phyloP scores from a whole-genome alignment of 768 basidiomycete genomes.

The Leccinum olivaceopallidum region DNA sequence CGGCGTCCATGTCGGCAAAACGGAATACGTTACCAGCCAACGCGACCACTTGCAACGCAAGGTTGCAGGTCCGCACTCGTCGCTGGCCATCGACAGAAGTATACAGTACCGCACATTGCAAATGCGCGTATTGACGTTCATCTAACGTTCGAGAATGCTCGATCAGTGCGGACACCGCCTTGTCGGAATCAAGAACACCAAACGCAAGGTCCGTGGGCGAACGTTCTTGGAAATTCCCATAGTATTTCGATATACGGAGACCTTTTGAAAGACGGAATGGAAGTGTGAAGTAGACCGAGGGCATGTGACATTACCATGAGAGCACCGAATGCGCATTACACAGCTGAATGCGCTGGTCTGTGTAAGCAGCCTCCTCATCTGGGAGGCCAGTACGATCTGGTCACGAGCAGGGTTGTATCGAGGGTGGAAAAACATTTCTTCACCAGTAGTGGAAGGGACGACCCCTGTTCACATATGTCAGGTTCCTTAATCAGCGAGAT shows the following conservation, averaged over 20 bases:
- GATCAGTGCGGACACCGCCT: conserved; percentile 72
- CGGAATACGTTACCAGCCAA: conserved; percentile 92
- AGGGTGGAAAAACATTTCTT: conserved; percentile 90
- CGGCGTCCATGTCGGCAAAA: conserved; percentile 87
- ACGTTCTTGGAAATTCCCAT: conserved; percentile 71
- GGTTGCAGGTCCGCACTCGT: conserved; percentile 81
- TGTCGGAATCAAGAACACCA: conserved; percentile 79
- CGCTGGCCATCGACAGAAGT: conserved; percentile 77
- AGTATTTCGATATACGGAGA: conserved; percentile 59
- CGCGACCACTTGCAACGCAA: conserved; percentile 78
- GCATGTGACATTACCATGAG: conserved; percentile 57
- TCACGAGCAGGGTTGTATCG: conserved; percentile 78
- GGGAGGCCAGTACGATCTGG: conserved; percentile 62
- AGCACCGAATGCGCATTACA: conserved; percentile 78
- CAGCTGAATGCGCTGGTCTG: conserved; percentile 81
- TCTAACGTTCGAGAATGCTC: conserved; percentile 71
- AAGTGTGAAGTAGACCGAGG: conserved; percentile 8
- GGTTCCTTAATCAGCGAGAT: conserved; percentile 3
- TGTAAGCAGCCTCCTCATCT: conserved; percentile 66
- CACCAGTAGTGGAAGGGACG: conserved; percentile 76
- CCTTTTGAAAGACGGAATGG: conserved; percentile 39
- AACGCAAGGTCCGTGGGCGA: conserved; percentile 75
- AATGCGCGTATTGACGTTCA: conserved; percentile 67
- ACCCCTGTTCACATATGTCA: conserved; percentile 43
- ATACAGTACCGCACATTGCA: conserved; percentile 89